Evolutionary conservation across 306 rosid species (phyloP), one percentile per base, ranked within the genome.

Genomic region (Senna tora): DNA sequence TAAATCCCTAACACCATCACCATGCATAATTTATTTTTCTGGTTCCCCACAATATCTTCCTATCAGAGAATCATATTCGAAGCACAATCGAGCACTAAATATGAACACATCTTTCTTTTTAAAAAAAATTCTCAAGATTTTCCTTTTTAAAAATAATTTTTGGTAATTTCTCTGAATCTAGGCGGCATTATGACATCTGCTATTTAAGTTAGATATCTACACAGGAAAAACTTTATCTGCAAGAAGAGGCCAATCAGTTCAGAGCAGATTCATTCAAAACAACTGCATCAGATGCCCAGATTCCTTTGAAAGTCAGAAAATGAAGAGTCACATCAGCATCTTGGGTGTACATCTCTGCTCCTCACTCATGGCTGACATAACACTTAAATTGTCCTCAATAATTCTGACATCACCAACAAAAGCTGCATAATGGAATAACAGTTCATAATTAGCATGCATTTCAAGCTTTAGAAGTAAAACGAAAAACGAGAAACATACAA

Each of bases 171-270:
- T 75, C 70, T 13, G 78, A 79, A 78, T 74, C 88, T 87, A 76
- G 78, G 78, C 84, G 82, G 86, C 80, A 81, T 67, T 77, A 74
- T 77, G 80, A 86, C 75, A 64, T 75, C 71, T 56, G 79, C 56
- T 81, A 82, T 78, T 82, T 84, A 82, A 69, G 96, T 91, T 88
- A 91, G 96, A 88, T 91, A 91, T 88, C 94, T 91, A 91, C 96
- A 91, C 78, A 84, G 87, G 81, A 73, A 84, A 80, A 87, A 82
- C 87, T 79, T 65, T 3, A 81, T 78, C 88, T 82, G 86, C 85
- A 68, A 73, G 74, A 68, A 73, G 74, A 34, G 74, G 88, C 73
- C 83, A 75, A 77, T 77, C 75, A 75, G 81, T 46, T 46, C 53
- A 33, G 77, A 81, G 78, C 77, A 77, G 79, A 75, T 72, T 65